Conservation (phyloP, 2,329 filamentous ascomycete species). For the Arthrobotrys musiformis region DNA sequence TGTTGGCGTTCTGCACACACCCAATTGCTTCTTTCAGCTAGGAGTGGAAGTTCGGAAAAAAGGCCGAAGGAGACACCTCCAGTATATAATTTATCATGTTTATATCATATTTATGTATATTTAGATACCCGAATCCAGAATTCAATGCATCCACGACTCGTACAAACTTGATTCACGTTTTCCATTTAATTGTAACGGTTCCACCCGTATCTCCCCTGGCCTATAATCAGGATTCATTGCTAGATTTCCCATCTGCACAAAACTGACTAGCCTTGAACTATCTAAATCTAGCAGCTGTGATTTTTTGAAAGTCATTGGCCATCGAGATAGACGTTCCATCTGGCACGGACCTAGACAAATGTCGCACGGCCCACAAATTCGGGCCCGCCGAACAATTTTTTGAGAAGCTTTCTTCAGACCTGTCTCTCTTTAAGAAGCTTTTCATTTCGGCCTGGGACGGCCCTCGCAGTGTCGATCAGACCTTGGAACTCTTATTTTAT, state of each 20-base stretch:
- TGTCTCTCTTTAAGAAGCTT: not conserved
- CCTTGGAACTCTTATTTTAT: conserved; percentile 17
- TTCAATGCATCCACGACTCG: conserved; percentile 20
- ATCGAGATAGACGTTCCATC: too few relatives aligned
- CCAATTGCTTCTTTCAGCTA: conserved; percentile 10
- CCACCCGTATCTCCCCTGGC: too few relatives aligned
- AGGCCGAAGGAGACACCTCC: conserved; percentile 16
- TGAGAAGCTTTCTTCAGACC: not conserved
- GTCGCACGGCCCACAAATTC: not conserved
- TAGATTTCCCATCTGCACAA: too few relatives aligned
- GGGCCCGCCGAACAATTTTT: too few relatives aligned
- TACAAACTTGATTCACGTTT: too few relatives aligned
- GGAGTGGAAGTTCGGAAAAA: conserved; percentile 17
- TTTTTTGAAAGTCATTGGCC: too few relatives aligned
- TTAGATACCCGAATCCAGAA: conserved; percentile 55
- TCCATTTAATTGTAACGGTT: too few relatives aligned
- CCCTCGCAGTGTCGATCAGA: conserved; percentile 41
- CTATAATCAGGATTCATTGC: too few relatives aligned
- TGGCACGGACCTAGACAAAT: too few relatives aligned
- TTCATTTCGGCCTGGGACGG: conserved; percentile 22
- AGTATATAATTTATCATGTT: conserved; percentile 44
- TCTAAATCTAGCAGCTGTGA: too few relatives aligned
- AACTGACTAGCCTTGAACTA: too few relatives aligned
- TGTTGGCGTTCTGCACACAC: conserved; percentile 43
- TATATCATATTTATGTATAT: conserved; percentile 52